Evolutionary conservation across 1,284 basidiomycete genomes (phyloP).

Genomic region (Tylopilus sp.): DNA sequence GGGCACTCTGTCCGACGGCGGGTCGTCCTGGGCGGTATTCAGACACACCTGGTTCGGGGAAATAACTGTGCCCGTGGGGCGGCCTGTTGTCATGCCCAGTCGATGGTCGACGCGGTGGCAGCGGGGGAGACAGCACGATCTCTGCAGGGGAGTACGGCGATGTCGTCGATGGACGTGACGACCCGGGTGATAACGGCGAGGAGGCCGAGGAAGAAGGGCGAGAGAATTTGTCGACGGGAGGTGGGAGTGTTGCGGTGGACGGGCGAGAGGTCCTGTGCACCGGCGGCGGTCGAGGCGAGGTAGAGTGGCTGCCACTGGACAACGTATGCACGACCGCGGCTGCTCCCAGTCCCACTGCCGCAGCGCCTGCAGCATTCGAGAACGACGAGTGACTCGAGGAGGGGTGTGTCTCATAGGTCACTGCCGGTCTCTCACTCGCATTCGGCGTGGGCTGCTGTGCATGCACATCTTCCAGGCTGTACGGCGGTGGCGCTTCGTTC

Average conservation of each 20-base stretch:
- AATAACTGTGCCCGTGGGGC: background rate
- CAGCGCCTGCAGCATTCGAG: background rate
- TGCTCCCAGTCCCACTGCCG: conserved; percentile 14
- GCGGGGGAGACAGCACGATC: conserved; percentile 8
- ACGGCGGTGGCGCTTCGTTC: conserved; percentile 74
- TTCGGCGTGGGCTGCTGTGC: conserved; percentile 1
- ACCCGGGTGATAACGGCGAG: conserved; percentile 16
- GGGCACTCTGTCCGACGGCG: background rate
- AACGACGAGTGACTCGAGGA: conserved; percentile 1
- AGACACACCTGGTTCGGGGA: background rate
- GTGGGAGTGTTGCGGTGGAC: conserved; percentile 2
- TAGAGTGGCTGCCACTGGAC: background rate
- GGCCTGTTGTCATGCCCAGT: conserved; percentile 3
- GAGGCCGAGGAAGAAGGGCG: conserved; percentile 7
- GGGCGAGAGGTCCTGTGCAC: conserved; percentile 28
- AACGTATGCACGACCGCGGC: conserved; percentile 3
- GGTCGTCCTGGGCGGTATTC: background rate
- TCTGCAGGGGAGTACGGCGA: conserved; percentile 1
- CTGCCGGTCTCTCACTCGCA: background rate
- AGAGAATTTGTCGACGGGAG: conserved; percentile 22
- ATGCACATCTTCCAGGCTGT: conserved; percentile 66
- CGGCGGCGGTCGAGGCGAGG: conserved; percentile 17
- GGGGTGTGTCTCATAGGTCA: conserved; percentile 18
- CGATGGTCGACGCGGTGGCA: background rate
- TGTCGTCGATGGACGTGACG: conserved; percentile 21